These are phyloP conservation scores for Blechomonas ayalai DNA, from an alignment of 208 protist genomes.

Conservation along the genomic window DNA sequence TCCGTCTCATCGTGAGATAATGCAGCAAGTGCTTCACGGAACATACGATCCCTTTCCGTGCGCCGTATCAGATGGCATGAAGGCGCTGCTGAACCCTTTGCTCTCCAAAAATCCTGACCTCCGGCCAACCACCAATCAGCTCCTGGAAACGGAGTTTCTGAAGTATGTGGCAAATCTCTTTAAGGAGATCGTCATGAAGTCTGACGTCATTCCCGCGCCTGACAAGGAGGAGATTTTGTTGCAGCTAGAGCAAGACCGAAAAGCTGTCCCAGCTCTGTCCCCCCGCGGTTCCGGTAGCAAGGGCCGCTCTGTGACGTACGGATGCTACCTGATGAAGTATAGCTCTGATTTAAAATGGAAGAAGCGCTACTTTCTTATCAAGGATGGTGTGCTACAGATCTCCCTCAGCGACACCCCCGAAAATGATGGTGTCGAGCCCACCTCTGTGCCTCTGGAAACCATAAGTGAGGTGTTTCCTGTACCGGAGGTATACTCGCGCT, in stretches of 20 bases:
- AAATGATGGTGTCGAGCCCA: constrained; percentile 58
- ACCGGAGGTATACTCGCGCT: constrained; percentile 77
- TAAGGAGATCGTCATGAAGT: constrained; percentile 81
- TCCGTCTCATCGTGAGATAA: constrained; percentile 72
- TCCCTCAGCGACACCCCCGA: constrained; percentile 72
- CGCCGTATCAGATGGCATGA: constrained; percentile 56
- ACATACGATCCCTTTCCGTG: constrained; percentile 76
- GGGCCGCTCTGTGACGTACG: constrained; percentile 51
- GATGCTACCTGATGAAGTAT: constrained; percentile 78
- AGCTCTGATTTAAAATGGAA: constrained; percentile 84
- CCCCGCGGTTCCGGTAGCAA: constrained; percentile 49
- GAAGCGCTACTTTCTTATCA: constrained; percentile 76
- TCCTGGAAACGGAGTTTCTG: constrained; percentile 77
- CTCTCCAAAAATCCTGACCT: constrained; percentile 52
- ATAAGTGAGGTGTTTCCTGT: constrained; percentile 80
- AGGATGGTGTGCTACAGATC: constrained; percentile 63
- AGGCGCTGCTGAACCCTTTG: constrained; percentile 55
- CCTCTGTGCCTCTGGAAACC: constrained; percentile 65
- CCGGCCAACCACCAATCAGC: constrained; percentile 63
- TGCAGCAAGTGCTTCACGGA: constrained; percentile 74
- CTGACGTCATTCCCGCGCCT: constrained; percentile 45
- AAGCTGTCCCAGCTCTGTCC: constrained; percentile 29
- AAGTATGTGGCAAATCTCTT: constrained; percentile 89
- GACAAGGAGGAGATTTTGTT: constrained; percentile 64
- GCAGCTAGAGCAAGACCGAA: constrained; percentile 44